Conservation (phyloP, 1,284 basidiomycete genomes). For the Agroathelia rolfsii region DNA sequence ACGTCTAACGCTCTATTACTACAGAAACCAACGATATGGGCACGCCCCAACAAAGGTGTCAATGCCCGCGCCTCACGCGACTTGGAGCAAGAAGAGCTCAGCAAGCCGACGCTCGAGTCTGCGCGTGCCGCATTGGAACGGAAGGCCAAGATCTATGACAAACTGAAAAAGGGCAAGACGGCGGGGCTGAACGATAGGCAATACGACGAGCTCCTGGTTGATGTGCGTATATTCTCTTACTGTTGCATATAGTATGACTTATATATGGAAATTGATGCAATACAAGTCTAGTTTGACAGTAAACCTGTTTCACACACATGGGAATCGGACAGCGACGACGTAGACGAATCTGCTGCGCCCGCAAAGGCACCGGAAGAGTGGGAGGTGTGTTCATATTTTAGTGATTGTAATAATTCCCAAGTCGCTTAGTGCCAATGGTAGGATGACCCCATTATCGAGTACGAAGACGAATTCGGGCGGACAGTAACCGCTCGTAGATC, state of each 20-base stretch:
- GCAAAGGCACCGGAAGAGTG: slow-evolving; percentile 33
- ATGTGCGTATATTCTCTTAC: slow-evolving; percentile 44
- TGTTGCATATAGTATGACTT: not conserved
- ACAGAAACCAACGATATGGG: slow-evolving; percentile 67
- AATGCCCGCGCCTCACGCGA: slow-evolving; percentile 50
- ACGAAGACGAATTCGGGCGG: slow-evolving; percentile 81
- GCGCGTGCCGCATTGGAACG: slow-evolving; percentile 61
- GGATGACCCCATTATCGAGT: slow-evolving; percentile 76
- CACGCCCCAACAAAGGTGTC: slow-evolving; percentile 63
- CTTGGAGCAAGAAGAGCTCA: slow-evolving; percentile 53
- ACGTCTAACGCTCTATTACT: not conserved
- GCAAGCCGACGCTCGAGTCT: slow-evolving; percentile 58
- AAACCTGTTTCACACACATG: slow-evolving; percentile 42
- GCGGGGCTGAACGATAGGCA: slow-evolving; percentile 75
- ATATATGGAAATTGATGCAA: not conserved
- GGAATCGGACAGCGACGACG: slow-evolving; percentile 63
- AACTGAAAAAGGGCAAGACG: slow-evolving; percentile 70
- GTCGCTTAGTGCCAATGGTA: slow-evolving; percentile 17
- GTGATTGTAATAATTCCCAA: not conserved
- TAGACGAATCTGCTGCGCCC: slow-evolving; percentile 59
- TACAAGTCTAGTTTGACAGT: slow-evolving; percentile 55
- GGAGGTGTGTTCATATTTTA: slow-evolving; percentile 25
- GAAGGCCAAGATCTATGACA: slow-evolving; percentile 79
- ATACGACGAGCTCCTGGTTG: slow-evolving; percentile 67
- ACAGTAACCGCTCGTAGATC: slow-evolving; percentile 57